These are phyloP conservation scores for Cryphonectria radicalis DNA, from an alignment of 2,329 filamentous ascomycete genomes.

Conservation along the genomic window DNA sequence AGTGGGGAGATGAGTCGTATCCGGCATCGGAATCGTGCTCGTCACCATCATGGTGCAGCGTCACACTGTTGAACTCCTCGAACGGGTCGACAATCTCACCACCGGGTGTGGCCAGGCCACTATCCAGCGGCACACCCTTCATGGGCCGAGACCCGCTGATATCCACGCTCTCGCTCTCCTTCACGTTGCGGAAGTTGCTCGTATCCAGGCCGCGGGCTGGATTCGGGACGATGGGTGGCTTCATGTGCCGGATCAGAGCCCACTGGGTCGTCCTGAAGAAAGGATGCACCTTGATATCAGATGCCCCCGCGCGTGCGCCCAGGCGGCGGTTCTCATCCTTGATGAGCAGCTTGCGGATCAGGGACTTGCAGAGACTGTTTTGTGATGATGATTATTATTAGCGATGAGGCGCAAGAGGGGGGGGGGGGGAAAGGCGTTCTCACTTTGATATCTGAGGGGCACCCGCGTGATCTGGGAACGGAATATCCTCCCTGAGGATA, in stretches of 20 bases:
- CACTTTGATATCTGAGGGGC: conserved; percentile 90
- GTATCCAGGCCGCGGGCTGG: conserved; percentile 91
- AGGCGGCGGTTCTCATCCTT: conserved; percentile 95
- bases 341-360: conserved; percentile 95
- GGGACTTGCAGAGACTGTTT: conserved; percentile 85
- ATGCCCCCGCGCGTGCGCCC: conserved; percentile 91
- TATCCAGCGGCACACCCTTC: conserved; percentile 86
- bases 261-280: conserved; percentile 97
- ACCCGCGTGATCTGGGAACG: conserved; percentile 88
- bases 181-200: conserved; percentile 96
- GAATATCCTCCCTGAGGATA: conserved; percentile 92
- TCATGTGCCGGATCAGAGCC: conserved; percentile 96
- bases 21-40: conserved; percentile 54
- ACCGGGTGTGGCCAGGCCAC: conserved; percentile 81
- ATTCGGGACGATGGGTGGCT: conserved; percentile 93
- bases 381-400: conserved; percentile 24
- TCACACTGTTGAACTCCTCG: conserved; percentile 98
- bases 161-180: conserved; percentile 95
- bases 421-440: conserved; percentile 26
- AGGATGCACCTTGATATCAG: conserved; percentile 92
- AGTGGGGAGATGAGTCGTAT: conserved; percentile 30
- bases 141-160: conserved; percentile 65
- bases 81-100: conserved; percentile 85
- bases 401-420: not conserved
- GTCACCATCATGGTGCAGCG: conserved; percentile 93